These are phyloP conservation scores for Arabidopsis thaliana DNA, from an alignment of 345 rosid genomes.

Conservation along the genomic window TAIR10.1 NC_003071.7:18916501-18917000, in stretches of 20 bases:
- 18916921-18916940: neutral
- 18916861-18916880: constrained; percentile 32
- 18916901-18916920: constrained; percentile 35
- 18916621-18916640: neutral
- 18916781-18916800: constrained; percentile 4
- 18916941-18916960: constrained; percentile 23
- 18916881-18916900: constrained; percentile 31
- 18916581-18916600: constrained; percentile 17
- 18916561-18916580: neutral
- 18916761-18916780: constrained; percentile 33
- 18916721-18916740: constrained; percentile 6
- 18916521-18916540: neutral
- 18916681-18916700: constrained; percentile 35
- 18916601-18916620: neutral
- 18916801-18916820: neutral
- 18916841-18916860: constrained; percentile 36
- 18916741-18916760: constrained; percentile 11
- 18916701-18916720: constrained; percentile 15
- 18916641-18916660: constrained; percentile 13
- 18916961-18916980: neutral
- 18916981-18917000: neutral
- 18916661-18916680: neutral
- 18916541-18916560: neutral
- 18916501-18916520: neutral
- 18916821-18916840: constrained; percentile 38